Evolutionary conservation across 2,329 filamentous ascomycete genomes (phyloP), one percentile per base, ranked within the genome.

Genomic region (Apiospora rasikravindrae): DNA sequence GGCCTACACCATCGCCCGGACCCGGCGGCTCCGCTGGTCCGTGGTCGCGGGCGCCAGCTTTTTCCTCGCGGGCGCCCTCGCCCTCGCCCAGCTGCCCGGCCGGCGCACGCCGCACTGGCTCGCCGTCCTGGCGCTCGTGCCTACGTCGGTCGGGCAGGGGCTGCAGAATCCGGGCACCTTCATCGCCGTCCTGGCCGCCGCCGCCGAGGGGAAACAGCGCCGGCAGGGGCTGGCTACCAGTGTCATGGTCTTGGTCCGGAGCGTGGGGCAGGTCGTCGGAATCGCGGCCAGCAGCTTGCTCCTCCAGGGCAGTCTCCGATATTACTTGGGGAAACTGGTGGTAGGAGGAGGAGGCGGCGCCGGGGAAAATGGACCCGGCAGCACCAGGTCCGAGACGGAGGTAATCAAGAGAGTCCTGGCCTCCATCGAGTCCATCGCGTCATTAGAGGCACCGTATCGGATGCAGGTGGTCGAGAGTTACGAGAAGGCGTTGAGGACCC

Each of bases 211-310:
- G 4, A n/a, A 6, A 3, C 24, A 29, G 53, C 11, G 24, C 29
- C 53, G 19, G 29, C 64, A 45, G 22, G 64, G 37, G 7, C 16
- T 67, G 33, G 64, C 64, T 22, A 67, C 64, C 4, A 45, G 40
- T 24, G 37, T 67, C n/a, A 42, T 67, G 64, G 42, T 45, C 10
- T n/a, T 67, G 16, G n/a, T 42, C 24, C 37, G 64, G n/a, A 67
- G 64, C 64, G 37, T 67, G 42, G 64, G 64, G 2, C 64, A 67
- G 37, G 24, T 42, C 7, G 37, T 67, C 6, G 37, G 37, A 10
- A 44, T 67, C 42, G 64, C 64, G 19, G 64, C 37, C 22, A 67
- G 64, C 24, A 67, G 64, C 14, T 37, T 67, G 22, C n/a, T 67
- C n/a, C 64, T 44, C 37, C 64, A 45, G 64, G 24, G 26, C 2